Evolutionary conservation across 352 stramenopile genomes (phyloP), one percentile per base, ranked within the genome.

Genomic region (Phytophthora pseudosyringae): DNA sequence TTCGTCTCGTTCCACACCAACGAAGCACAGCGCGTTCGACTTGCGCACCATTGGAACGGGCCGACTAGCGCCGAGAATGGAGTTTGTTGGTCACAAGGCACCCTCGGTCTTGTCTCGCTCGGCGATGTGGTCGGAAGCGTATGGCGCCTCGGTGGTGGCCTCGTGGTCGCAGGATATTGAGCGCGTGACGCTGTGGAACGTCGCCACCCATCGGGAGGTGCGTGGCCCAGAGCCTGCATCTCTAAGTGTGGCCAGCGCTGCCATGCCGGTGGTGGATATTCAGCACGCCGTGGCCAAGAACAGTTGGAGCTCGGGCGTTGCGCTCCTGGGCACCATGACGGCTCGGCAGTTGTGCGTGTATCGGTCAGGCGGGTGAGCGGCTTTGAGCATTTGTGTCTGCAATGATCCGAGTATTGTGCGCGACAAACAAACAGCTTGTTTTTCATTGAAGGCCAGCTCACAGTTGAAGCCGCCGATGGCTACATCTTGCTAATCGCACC

Each of bases 1-100:
- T 1, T 88, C 79, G 3, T 75, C 71, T 6, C 76, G 81, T n/a
- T 78, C 75, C 0, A 58, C 26, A 7, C 59, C 73, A 13, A 74
- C 66, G 0, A 81, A 69, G 46, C 81, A 88, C 75, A 72, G 64
- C 32, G 44, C 88, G 32, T 85, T 80, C 28, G 63, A 81, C 33
- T 63, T 89, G 26, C 53, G 50, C 21, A 59, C 59, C 1, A 12
- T 58, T 16, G 40, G 26, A 28, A n/a, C 38, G 18, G 33, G 33
- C 1, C 52, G 47, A 26, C 35, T 82, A 3, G 32, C 28, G 5
- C 64, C 73, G 11, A 60, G 31, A 32, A 52, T 60, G 3, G 65
- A 73, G 39, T 65, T 83, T 32, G 54, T 55, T 11, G 78, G 78
- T 18, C 71, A 88, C 36, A 69, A 75, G 16, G 78, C 80, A 16